phyloP scores from a whole-genome alignment of 805 yeast species.

The Metschnikowia peoriensis region DNA sequence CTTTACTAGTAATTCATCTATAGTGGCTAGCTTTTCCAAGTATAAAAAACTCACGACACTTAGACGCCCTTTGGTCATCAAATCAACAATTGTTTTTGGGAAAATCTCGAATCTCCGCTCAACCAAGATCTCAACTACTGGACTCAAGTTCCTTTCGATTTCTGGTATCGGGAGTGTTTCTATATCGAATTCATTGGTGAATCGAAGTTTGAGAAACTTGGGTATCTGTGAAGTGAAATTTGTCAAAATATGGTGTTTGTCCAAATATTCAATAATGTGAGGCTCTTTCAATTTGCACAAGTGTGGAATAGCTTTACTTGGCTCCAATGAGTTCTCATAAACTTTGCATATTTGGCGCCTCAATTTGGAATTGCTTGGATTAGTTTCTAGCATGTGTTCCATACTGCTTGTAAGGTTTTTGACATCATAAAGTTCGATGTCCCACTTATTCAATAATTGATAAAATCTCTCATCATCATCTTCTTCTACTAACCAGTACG shows the following conservation, averaged over 20 bases:
- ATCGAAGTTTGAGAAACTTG: constrained; percentile 44
- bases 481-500: constrained; percentile 38
- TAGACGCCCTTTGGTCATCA: constrained; percentile 43
- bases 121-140: constrained; percentile 54
- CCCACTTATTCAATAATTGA: constrained; percentile 56
- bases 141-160: constrained; percentile 38
- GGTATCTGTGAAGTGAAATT: constrained; percentile 51
- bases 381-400: constrained; percentile 42
- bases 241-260: constrained; percentile 60
- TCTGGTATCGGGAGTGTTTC: constrained; percentile 39
- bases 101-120: constrained; percentile 63
- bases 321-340: constrained; percentile 57
- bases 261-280: constrained; percentile 54
- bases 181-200: constrained; percentile 35
- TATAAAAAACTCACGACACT: constrained; percentile 61
- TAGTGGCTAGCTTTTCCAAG: constrained; percentile 53
- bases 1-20: constrained; percentile 54
- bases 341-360: constrained; percentile 50
- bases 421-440: constrained; percentile 49
- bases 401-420: constrained; percentile 43
- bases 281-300: constrained; percentile 56
- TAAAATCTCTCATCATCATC: constrained; percentile 32
- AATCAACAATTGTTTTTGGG: constrained; percentile 49
- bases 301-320: constrained; percentile 62
- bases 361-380: constrained; percentile 20